Percentiles rank a stretch among this genome's conserved stretches.
Evolutionary conservation across 352 stramenopile genomes (phyloP).

Genomic region (Blastocystis sp.): DNA sequence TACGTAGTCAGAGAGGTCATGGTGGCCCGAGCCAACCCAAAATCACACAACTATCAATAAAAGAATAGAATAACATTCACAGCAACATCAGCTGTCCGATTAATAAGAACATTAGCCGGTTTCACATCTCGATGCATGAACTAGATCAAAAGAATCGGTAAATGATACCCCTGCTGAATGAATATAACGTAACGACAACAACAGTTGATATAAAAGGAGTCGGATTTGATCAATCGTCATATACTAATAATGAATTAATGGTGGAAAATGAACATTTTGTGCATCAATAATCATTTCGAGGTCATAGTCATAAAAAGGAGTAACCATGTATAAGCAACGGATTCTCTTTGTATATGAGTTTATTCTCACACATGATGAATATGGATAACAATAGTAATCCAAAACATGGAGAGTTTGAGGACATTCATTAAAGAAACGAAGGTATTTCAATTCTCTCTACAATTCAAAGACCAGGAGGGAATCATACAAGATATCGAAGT

Average conservation of each 20-base stretch:
- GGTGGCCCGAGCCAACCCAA: slow-evolving; percentile 80
- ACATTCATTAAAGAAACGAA: slow-evolving; percentile 44
- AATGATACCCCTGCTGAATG: slow-evolving; percentile 73
- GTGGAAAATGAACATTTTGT: not conserved
- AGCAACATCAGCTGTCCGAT: slow-evolving; percentile 60
- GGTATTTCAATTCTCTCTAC: slow-evolving; percentile 43
- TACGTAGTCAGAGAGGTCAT: slow-evolving; percentile 76
- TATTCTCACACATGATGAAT: not conserved
- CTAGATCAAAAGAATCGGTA: not conserved
- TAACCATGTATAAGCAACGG: slow-evolving; percentile 3
- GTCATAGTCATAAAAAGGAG: slow-evolving; percentile 34
- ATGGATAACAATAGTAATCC: slow-evolving; percentile 58
- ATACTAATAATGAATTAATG: slow-evolving; percentile 69
- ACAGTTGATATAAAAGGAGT: slow-evolving; percentile 78
- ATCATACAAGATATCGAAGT: not conserved
- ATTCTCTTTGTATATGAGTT: not conserved
- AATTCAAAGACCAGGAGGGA: not conserved
- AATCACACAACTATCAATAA: slow-evolving; percentile 74
- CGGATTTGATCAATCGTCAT: slow-evolving; percentile 76
- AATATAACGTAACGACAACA: slow-evolving; percentile 84
- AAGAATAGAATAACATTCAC: not conserved
- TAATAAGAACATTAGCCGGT: slow-evolving; percentile 94
- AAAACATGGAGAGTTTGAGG: slow-evolving; percentile 26
- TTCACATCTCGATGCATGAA: slow-evolving; percentile 85
- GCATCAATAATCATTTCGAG: slow-evolving; percentile 25